Evolutionary conservation across 257 asterid species (phyloP).

Genomic region (Solanum pimpinellifolium): DNA sequence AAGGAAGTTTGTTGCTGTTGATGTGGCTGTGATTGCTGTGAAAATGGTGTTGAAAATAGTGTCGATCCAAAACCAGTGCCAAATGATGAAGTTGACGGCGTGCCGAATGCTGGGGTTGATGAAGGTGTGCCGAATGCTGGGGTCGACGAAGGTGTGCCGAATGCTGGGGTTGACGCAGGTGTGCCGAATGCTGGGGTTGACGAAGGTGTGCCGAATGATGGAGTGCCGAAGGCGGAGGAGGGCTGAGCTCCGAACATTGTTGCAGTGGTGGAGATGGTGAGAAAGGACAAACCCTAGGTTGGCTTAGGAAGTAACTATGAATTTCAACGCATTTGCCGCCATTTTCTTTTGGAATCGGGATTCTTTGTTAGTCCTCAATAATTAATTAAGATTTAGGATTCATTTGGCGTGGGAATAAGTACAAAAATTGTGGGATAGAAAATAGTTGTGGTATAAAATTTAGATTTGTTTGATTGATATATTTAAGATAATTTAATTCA

Average conservation of each 20-base stretch:
- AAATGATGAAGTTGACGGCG: constrained; percentile 61
- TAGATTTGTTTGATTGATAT: too few species aligned
- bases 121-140: constrained; percentile 24
- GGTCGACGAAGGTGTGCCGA: constrained; percentile 14
- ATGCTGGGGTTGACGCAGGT: constrained; percentile 11
- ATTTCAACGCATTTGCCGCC: background rate
- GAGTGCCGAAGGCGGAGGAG: constrained; percentile 28
- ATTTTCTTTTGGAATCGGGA: background rate
- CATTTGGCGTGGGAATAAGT: too few species aligned
- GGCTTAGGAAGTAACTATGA: background rate
- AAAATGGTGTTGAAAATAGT: constrained; percentile 60
- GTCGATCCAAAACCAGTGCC: constrained; percentile 58
- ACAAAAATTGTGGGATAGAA: too few species aligned
- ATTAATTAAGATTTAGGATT: background rate
- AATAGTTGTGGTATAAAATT: too few species aligned
- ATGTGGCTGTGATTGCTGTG: constrained; percentile 43
- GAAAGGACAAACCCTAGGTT: background rate
- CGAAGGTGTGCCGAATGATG: constrained; percentile 14
- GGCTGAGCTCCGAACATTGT: constrained; percentile 52
- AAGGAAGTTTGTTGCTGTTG: constrained; percentile 30
- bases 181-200: constrained; percentile 20
- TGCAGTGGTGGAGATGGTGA: background rate
- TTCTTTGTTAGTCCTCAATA: background rate
- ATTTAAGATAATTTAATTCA: too few species aligned
- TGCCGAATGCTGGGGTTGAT: constrained; percentile 29